A percentile compares a stretch with the other conserved stretches of the same genome.
phyloP scores from a whole-genome alignment of 2,329 filamentous ascomycete species.

The Cladosporium halotolerans region DNA sequence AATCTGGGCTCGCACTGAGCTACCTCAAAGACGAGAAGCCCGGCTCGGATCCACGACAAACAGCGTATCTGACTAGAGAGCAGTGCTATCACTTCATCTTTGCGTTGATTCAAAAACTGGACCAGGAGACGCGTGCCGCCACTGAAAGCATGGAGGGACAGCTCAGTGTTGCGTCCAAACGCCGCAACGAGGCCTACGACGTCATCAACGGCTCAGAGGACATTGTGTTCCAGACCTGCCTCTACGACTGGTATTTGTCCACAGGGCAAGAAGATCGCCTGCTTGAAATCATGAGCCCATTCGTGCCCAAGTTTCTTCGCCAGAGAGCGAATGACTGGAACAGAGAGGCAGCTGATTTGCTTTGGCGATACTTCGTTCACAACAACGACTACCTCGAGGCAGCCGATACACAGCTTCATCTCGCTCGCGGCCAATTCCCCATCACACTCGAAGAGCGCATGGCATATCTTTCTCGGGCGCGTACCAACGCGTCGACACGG shows the following conservation, averaged over 20 bases:
- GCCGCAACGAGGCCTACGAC: slow-evolving; percentile 79
- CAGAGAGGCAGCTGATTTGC: slow-evolving; percentile 74
- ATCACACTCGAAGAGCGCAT: slow-evolving; percentile 81
- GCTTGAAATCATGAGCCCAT: slow-evolving; percentile 74
- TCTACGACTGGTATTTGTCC: slow-evolving; percentile 96
- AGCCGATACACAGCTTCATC: slow-evolving; percentile 73
- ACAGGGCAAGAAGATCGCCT: slow-evolving; percentile 81
- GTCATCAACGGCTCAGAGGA: slow-evolving; percentile 85
- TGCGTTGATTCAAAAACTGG: slow-evolving; percentile 69
- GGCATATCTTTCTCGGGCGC: slow-evolving; percentile 81
- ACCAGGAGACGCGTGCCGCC: slow-evolving; percentile 60
- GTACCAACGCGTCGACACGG: slow-evolving; percentile 83
- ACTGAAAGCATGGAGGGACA: slow-evolving; percentile 73
- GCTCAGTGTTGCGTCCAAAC: slow-evolving; percentile 66
- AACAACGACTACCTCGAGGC: slow-evolving; percentile 78
- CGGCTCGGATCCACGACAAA: slow-evolving; percentile 60
- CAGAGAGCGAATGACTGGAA: slow-evolving; percentile 62
- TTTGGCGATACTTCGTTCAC: slow-evolving; percentile 89
- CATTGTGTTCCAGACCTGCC: slow-evolving; percentile 87
- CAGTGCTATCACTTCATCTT: slow-evolving; percentile 85
- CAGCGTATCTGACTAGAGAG: slow-evolving; percentile 64
- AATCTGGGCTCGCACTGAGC: slow-evolving; percentile 73
- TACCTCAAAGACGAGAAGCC: slow-evolving; percentile 85
- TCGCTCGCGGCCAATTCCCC: slow-evolving; percentile 75
- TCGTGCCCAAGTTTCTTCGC: slow-evolving; percentile 79